phyloP scores from a whole-genome alignment of 805 yeast genomes.

The Phaffomyces opuntiae region DNA sequence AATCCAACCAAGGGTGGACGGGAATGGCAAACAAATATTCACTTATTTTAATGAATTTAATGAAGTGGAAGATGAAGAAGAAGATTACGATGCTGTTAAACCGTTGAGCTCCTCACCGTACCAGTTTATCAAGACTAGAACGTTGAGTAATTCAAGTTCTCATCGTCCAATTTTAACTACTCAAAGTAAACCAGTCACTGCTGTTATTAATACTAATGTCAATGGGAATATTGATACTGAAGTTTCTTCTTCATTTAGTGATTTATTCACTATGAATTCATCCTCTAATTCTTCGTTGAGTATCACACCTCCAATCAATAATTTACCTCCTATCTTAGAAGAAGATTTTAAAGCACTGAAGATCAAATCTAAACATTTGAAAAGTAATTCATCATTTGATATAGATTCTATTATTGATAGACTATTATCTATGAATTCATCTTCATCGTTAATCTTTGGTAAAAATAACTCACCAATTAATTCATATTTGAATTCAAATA shows the following conservation, averaged over 20 bases:
- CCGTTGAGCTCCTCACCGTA: too few relatives aligned
- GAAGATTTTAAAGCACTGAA: constrained; percentile 7
- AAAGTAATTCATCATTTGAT: constrained; percentile 28
- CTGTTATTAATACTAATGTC: constrained; percentile 1
- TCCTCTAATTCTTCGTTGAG: constrained; percentile 19
- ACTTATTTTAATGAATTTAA: constrained; percentile 14
- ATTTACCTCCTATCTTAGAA: constrained; percentile 20
- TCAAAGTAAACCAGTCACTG: constrained; percentile 3
- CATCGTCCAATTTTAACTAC: background rate
- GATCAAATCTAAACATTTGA: background rate
- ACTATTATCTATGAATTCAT: constrained; percentile 31
- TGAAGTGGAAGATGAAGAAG: constrained; percentile 9
- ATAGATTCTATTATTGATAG: constrained; percentile 59
- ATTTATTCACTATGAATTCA: constrained; percentile 20
- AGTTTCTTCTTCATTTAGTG: constrained; percentile 23
- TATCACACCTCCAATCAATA: constrained; percentile 16
- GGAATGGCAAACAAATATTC: constrained; percentile 11
- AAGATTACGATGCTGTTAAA: too few relatives aligned
- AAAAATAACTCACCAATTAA: constrained; percentile 10
- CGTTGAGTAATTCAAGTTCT: background rate
- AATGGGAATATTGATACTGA: constrained; percentile 12
- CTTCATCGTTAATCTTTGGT: constrained; percentile 11
- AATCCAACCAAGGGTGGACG: constrained; percentile 17
- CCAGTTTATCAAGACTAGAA: too few relatives aligned
- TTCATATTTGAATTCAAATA: background rate